Conservation (phyloP, 805 yeast species). For the Metschnikowia borealis region DNA sequence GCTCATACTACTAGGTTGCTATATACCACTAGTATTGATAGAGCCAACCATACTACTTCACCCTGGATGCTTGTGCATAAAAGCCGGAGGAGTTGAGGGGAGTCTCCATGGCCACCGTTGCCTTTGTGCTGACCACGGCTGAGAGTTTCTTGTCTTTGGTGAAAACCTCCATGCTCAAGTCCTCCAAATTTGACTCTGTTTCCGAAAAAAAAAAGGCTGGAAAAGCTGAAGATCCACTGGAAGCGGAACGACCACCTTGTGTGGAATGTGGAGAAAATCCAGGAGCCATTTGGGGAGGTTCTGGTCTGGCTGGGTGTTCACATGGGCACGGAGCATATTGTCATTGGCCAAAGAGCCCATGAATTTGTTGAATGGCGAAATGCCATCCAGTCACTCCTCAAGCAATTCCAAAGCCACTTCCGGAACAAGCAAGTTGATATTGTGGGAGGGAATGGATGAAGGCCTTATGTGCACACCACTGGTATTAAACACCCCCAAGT, state of each 20-base stretch:
- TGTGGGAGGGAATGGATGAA: slow-evolving; percentile 11
- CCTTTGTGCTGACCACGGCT: neutral
- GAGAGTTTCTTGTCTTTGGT: neutral
- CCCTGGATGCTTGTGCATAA: neutral
- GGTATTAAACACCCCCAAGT: slow-evolving; percentile 25
- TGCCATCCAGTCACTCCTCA: slow-evolving; percentile 20
- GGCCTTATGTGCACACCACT: slow-evolving; percentile 16
- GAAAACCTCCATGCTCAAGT: neutral
- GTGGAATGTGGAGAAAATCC: neutral
- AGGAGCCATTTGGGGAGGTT: slow-evolving; percentile 1
- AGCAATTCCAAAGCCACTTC: slow-evolving; percentile 19
- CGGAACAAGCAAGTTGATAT: slow-evolving; percentile 20
- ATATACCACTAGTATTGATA: too few relatives aligned
- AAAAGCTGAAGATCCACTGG: neutral
- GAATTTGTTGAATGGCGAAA: slow-evolving; percentile 20
- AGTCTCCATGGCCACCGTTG: neutral
- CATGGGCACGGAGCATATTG: slow-evolving; percentile 6
- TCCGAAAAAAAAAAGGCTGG: neutral
- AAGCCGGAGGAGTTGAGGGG: neutral
- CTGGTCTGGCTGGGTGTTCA: neutral
- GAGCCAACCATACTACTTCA: too few relatives aligned
- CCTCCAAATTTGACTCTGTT: neutral
- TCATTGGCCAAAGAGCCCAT: slow-evolving; percentile 18
- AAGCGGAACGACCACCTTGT: neutral
- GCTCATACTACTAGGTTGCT: too few relatives aligned